Evolutionary conservation across 345 rosid species (phyloP).

Genomic region (Hibiscus tridactylites): DNA sequence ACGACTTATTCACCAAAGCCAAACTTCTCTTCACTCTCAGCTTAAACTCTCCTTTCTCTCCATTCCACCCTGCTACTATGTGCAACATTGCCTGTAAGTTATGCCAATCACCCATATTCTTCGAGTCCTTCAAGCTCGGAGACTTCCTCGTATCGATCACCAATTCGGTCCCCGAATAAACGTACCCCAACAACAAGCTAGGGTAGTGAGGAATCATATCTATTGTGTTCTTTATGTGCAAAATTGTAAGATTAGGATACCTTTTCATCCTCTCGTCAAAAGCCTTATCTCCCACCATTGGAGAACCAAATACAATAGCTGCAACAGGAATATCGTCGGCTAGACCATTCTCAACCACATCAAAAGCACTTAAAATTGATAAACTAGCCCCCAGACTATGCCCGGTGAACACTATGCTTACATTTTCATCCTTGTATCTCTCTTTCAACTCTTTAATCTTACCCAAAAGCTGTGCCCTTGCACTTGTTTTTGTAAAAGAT

Average conservation of each 20-base stretch:
- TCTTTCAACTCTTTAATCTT: slow-evolving; percentile 45
- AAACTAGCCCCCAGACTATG: slow-evolving; percentile 86
- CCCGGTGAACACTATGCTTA: slow-evolving; percentile 56
- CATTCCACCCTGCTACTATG: slow-evolving; percentile 78
- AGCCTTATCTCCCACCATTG: slow-evolving; percentile 67
- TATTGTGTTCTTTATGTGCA: slow-evolving; percentile 58
- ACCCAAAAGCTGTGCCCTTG: slow-evolving; percentile 42
- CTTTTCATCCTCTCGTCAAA: slow-evolving; percentile 35
- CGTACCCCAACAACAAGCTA: slow-evolving; percentile 50
- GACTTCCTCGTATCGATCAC: slow-evolving; percentile 73
- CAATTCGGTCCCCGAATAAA: slow-evolving; percentile 32
- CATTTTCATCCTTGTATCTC: slow-evolving; percentile 42
- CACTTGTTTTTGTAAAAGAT: slow-evolving; percentile 48
- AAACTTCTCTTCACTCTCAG: slow-evolving; percentile 70
- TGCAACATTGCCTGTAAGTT: slow-evolving; percentile 85
- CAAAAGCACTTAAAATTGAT: slow-evolving; percentile 58
- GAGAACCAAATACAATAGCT: slow-evolving; percentile 71
- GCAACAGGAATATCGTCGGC: slow-evolving; percentile 53
- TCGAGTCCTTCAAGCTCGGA: slow-evolving; percentile 35
- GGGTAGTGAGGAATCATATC: slow-evolving; percentile 77
- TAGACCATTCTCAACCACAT: slow-evolving; percentile 53
- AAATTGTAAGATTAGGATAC: slow-evolving; percentile 43
- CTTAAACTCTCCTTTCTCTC: slow-evolving; percentile 49
- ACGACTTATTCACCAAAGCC: slow-evolving; percentile 77
- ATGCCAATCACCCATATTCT: slow-evolving; percentile 79